A percentile compares a stretch with the other conserved stretches of the same genome.
phyloP scores from a whole-genome alignment of 345 rosid species.

The Viola odorata region DNA sequence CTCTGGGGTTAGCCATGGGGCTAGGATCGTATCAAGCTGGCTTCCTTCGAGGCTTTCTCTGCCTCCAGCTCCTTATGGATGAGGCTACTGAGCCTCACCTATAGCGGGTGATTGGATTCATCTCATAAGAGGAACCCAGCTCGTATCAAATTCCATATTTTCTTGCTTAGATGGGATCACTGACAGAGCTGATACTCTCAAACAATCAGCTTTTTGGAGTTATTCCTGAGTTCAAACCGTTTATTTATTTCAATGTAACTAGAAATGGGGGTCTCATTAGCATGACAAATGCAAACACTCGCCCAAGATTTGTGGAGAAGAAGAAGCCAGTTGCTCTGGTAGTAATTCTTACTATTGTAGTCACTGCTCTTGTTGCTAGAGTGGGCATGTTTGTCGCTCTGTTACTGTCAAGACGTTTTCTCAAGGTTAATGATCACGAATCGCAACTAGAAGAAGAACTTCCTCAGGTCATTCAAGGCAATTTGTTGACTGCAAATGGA shows the following conservation, averaged over 20 bases:
- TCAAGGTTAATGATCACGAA: conserved; percentile 38
- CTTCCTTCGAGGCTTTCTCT: too few species aligned
- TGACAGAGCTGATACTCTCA: conserved; percentile 48
- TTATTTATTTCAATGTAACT: conserved; percentile 18
- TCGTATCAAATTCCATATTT: too few species aligned
- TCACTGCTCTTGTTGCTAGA: conserved; percentile 27
- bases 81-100: too few species aligned
- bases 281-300: background rate
- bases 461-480: conserved; percentile 49
- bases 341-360: conserved; percentile 32
- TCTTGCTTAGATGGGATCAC: conserved; percentile 21
- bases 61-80: too few species aligned
- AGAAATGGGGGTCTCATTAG: conserved; percentile 39
- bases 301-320: conserved; percentile 4
- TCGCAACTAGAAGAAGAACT: conserved; percentile 29
- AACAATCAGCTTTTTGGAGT: conserved; percentile 56
- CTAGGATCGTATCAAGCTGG: too few species aligned
- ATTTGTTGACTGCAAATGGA: conserved; percentile 54
- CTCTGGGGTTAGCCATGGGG: too few species aligned
- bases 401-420: conserved; percentile 35
- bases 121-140: too few species aligned
- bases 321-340: conserved; percentile 29
- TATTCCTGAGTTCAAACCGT: conserved; percentile 22
- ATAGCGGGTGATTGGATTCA: too few species aligned
- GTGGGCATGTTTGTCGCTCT: conserved; percentile 24